Percentiles rank a stretch among this genome's conserved stretches.
Conservation (phyloP, 441 rosid genomes). For the Hura crepitans region DNA sequence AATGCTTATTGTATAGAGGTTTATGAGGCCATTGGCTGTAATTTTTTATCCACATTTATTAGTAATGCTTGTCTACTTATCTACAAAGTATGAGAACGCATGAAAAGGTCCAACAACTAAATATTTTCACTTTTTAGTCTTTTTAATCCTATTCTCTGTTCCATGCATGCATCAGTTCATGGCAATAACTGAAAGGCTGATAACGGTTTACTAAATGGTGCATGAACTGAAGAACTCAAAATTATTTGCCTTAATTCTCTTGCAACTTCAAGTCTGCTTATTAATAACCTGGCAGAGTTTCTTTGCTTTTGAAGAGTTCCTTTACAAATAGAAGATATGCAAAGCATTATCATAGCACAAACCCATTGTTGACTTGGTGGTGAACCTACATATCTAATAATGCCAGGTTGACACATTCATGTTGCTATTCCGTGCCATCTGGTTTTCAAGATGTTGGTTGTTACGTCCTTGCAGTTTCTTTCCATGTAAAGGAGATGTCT, state of each 20-base stretch:
- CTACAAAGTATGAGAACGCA: neutral
- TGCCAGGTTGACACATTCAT: neutral
- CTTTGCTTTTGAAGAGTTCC: neutral
- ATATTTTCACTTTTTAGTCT: neutral
- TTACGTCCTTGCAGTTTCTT: neutral
- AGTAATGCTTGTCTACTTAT: neutral
- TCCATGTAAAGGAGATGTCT: neutral
- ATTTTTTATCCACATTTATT: neutral
- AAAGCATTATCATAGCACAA: neutral
- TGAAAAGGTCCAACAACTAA: neutral
- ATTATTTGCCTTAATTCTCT: neutral
- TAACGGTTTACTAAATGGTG: neutral
- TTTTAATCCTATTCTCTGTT: neutral
- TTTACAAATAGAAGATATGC: neutral
- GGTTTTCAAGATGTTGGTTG: neutral
- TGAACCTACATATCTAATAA: neutral
- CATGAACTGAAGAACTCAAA: neutral
- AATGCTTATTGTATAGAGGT: neutral
- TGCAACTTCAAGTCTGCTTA: neutral
- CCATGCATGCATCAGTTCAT: neutral
- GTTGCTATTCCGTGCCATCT: neutral
- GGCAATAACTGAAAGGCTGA: neutral
- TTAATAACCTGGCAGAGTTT: neutral
- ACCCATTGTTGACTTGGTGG: neutral
- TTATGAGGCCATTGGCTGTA: neutral